A percentile compares a stretch with the other conserved stretches of the same genome.
These are phyloP conservation scores for Saksenaea oblongispora DNA, from an alignment of 371 early-diverging fungal species.

Conservation along the genomic window DNA sequence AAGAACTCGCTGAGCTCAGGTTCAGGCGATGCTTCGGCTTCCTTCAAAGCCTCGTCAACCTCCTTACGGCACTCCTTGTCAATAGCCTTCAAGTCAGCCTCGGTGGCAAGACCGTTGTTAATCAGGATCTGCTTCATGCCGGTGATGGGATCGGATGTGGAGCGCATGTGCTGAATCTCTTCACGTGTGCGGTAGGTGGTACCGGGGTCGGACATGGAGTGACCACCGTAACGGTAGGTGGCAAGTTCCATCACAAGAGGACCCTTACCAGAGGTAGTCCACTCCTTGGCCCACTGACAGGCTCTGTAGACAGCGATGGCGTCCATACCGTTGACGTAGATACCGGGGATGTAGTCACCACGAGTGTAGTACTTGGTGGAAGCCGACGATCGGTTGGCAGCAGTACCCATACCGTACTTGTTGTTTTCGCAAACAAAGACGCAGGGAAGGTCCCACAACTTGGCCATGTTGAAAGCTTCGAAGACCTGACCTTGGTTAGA, in stretches of 20 bases:
- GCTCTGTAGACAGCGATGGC: constrained; percentile 91
- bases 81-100: constrained; percentile 90
- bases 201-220: constrained; percentile 99
- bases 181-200: constrained; percentile 94
- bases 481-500: constrained; percentile 99
- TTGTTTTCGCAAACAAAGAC: constrained; percentile 99
- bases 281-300: constrained; percentile 82
- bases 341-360: constrained; percentile 96
- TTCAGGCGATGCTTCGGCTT: constrained; percentile 85
- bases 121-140: constrained; percentile 84
- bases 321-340: constrained; percentile 89
- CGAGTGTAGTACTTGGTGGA: constrained; percentile 95
- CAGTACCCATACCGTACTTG: constrained; percentile 99
- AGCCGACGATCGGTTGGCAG: constrained; percentile 89
- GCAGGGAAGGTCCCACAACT: constrained; percentile 96
- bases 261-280: constrained; percentile 83
- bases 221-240: constrained; percentile 99
- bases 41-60: constrained; percentile 85
- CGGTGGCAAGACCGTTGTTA: constrained; percentile 69
- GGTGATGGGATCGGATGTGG: constrained; percentile 91
- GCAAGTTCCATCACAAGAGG: constrained; percentile 97
- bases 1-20: constrained; percentile 77
- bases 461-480: constrained; percentile 99
- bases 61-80: constrained; percentile 88
- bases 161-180: constrained; percentile 97